A percentile compares a stretch with the other conserved stretches of the same genome.
These are phyloP conservation scores for Carallia brachiata DNA, from an alignment of 345 rosid genomes.

Conservation along the genomic window DNA sequence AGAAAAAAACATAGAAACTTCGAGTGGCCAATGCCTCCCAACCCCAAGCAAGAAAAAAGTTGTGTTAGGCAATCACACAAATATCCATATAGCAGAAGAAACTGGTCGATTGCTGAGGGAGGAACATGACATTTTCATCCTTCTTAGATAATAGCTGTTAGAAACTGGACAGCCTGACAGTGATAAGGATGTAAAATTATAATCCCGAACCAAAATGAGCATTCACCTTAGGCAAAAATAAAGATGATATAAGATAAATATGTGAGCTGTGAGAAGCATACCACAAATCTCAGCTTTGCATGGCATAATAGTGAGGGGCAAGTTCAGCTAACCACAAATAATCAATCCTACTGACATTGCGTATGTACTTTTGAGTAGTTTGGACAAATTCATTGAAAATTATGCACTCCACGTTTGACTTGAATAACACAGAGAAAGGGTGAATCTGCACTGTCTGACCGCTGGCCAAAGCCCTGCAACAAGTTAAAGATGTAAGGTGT, in stretches of 20 bases:
- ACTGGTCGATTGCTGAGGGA: not conserved
- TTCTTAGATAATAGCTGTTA: not conserved
- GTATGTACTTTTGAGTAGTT: slow-evolving; percentile 76
- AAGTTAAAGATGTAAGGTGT: slow-evolving; percentile 11
- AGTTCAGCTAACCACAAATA: slow-evolving; percentile 79
- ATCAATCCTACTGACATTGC: slow-evolving; percentile 69
- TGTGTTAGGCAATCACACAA: not conserved
- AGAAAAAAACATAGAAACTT: not conserved
- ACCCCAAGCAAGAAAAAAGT: not conserved
- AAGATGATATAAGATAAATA: not conserved
- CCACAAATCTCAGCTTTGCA: slow-evolving; percentile 38
- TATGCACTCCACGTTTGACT: slow-evolving; percentile 72
- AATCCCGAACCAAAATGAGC: not conserved
- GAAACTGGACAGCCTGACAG: not conserved
- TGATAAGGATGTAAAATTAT: not conserved
- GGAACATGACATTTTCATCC: not conserved
- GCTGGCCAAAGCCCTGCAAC: slow-evolving; percentile 81
- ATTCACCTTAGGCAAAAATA: not conserved
- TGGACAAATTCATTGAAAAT: slow-evolving; percentile 81
- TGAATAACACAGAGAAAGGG: slow-evolving; percentile 75
- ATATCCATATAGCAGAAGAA: not conserved
- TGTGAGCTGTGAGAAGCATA: slow-evolving; percentile 9
- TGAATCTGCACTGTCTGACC: slow-evolving; percentile 84
- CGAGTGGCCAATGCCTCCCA: not conserved
- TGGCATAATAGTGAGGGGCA: slow-evolving; percentile 78